phyloP scores from a whole-genome alignment of 176 grass and related monocot species.

The Oryza meyeriana region DNA sequence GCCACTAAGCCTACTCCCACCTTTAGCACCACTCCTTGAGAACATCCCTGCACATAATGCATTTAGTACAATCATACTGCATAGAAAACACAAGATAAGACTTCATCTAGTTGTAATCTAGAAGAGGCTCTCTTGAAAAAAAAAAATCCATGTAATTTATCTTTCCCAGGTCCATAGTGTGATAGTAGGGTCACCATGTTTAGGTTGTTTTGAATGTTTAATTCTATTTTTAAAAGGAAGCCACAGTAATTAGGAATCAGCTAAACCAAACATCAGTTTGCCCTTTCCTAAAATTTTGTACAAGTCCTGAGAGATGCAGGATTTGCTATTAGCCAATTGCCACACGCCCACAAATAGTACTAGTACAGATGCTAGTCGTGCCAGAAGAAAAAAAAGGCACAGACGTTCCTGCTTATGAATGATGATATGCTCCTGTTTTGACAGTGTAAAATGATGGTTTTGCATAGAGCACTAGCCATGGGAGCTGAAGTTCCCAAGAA shows the following conservation, averaged over 20 bases:
- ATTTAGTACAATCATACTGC: neutral
- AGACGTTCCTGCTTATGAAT: neutral
- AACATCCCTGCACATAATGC: constrained; percentile 46
- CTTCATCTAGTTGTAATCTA: neutral
- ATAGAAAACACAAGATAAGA: neutral
- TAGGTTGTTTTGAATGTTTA: neutral
- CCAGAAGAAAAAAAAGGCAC: neutral
- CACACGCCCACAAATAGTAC: neutral
- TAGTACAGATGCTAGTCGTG: neutral
- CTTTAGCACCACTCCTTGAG: constrained; percentile 49
- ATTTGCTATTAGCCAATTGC: neutral
- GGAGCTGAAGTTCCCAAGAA: neutral
- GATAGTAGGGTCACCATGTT: neutral
- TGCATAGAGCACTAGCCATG: neutral
- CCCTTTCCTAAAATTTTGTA: neutral
- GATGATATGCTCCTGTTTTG: neutral
- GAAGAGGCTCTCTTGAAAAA: neutral
- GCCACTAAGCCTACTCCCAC: constrained; percentile 56
- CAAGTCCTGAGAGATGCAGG: neutral
- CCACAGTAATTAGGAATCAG: neutral
- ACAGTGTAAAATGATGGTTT: neutral
- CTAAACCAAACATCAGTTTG: neutral
- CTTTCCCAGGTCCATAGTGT: neutral
- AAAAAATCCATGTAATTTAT: neutral
- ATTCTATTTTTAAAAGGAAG: neutral